phyloP scores from a whole-genome alignment of 2,329 filamentous ascomycete species.

The Helicocarpus griseus region DNA sequence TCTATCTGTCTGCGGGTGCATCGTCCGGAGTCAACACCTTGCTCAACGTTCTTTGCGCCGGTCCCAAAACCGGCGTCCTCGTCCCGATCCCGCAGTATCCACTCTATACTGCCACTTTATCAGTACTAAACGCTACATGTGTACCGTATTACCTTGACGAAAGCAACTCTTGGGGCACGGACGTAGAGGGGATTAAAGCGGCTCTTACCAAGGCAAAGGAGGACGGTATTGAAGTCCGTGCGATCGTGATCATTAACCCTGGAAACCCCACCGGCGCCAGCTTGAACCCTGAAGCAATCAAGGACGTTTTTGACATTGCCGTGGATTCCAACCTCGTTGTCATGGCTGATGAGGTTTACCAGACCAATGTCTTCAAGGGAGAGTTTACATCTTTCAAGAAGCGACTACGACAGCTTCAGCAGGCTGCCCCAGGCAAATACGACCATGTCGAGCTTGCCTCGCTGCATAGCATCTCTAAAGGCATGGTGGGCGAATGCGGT shows the following conservation, averaged over 20 bases:
- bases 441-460: slow-evolving; percentile 82
- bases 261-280: slow-evolving; percentile 94
- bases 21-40: slow-evolving; percentile 93
- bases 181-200: slow-evolving; percentile 64
- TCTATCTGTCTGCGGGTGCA: slow-evolving; percentile 87
- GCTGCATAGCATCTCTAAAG: slow-evolving; percentile 90
- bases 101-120: slow-evolving; percentile 86
- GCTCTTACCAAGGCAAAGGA: slow-evolving; percentile 65
- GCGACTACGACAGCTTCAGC: slow-evolving; percentile 69
- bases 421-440: slow-evolving; percentile 62
- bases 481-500: slow-evolving; percentile 97
- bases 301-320: slow-evolving; percentile 77
- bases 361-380: slow-evolving; percentile 94
- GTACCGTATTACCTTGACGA: slow-evolving; percentile 95
- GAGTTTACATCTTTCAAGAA: slow-evolving; percentile 95
- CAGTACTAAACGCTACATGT: slow-evolving; percentile 71
- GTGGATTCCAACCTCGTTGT: slow-evolving; percentile 77
- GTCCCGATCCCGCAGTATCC: slow-evolving; percentile 97
- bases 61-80: slow-evolving; percentile 68
- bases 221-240: slow-evolving; percentile 76
- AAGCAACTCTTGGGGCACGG: slow-evolving; percentile 74
- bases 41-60: slow-evolving; percentile 76
- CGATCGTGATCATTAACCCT: slow-evolving; percentile 95
- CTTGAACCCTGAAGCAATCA: slow-evolving; percentile 67
- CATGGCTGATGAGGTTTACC: slow-evolving; percentile 96